A percentile compares a stretch with the other conserved stretches of the same genome.
Evolutionary conservation across 78 protist genomes (phyloP).

Genomic region (Dictyostelium firmibasis): DNA sequence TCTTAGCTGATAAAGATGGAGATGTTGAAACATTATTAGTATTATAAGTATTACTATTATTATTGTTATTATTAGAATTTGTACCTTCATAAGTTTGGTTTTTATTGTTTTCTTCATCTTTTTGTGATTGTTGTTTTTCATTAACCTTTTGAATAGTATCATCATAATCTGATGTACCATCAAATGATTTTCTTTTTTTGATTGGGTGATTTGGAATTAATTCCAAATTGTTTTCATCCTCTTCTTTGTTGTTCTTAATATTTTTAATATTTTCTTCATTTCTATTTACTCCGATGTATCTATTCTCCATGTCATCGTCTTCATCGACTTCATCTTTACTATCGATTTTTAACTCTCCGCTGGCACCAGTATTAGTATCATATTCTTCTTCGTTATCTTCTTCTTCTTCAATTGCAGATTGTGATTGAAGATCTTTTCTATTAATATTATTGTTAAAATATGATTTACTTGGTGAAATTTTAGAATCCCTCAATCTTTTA

Average conservation of each 20-base stretch:
- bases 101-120: neutral
- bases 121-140: neutral
- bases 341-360: neutral
- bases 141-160: neutral
- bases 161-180: neutral
- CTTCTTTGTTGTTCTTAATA: neutral
- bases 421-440: neutral
- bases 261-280: neutral
- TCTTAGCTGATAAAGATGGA: conserved; percentile 24
- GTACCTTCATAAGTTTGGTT: neutral
- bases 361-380: neutral
- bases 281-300: neutral
- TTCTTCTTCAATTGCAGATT: neutral
- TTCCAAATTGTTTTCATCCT: neutral
- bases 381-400: neutral
- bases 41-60: no score
- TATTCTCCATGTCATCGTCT: neutral
- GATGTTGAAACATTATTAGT: neutral
- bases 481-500: conserved; percentile 18
- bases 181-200: neutral
- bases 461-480: neutral
- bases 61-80: neutral
- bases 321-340: neutral
- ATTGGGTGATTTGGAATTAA: neutral
- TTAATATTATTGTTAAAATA: neutral